Evolutionary conservation across 163 green algal genomes (phyloP).

Genomic region (Trebouxia gelatinosa): DNA sequence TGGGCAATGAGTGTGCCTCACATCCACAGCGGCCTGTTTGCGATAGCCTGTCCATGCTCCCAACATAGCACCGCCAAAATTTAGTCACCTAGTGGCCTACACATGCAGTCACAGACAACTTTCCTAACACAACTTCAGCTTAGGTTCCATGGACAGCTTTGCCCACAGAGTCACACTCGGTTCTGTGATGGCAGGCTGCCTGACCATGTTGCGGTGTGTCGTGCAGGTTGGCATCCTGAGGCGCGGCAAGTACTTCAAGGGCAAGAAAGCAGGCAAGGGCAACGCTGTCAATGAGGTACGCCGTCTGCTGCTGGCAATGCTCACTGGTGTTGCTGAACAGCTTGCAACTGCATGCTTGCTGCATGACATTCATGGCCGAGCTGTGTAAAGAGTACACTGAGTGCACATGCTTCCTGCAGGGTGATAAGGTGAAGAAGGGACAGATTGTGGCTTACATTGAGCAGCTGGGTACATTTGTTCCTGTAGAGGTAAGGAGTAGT

Average conservation of each 20-base stretch:
- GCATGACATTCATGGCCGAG: background rate
- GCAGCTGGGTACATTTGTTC: constrained; percentile 86
- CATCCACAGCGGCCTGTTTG: too few species aligned
- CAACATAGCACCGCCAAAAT: too few species aligned
- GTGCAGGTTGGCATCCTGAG: constrained; percentile 77
- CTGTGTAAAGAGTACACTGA: background rate
- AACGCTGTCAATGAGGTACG: constrained; percentile 41
- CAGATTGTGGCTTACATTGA: constrained; percentile 81
- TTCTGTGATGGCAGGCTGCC: too few species aligned
- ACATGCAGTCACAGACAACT: too few species aligned
- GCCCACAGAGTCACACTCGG: too few species aligned
- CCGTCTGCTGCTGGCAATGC: background rate
- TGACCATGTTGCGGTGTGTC: too few species aligned
- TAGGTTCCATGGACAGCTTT: too few species aligned
- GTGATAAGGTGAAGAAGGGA: constrained; percentile 79
- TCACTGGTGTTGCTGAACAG: background rate
- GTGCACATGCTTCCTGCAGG: constrained; percentile 28
- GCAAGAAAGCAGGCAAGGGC: constrained; percentile 85
- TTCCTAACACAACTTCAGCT: too few species aligned
- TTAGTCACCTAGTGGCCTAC: too few species aligned
- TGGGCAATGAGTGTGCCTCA: too few species aligned
- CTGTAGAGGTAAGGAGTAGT: constrained; percentile 72
- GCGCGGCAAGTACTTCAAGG: constrained; percentile 74
- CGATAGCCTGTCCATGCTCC: too few species aligned
- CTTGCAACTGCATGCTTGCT: background rate